phyloP scores from a whole-genome alignment of 176 grass and related monocot genomes.

The Pharus latifolius region DNA sequence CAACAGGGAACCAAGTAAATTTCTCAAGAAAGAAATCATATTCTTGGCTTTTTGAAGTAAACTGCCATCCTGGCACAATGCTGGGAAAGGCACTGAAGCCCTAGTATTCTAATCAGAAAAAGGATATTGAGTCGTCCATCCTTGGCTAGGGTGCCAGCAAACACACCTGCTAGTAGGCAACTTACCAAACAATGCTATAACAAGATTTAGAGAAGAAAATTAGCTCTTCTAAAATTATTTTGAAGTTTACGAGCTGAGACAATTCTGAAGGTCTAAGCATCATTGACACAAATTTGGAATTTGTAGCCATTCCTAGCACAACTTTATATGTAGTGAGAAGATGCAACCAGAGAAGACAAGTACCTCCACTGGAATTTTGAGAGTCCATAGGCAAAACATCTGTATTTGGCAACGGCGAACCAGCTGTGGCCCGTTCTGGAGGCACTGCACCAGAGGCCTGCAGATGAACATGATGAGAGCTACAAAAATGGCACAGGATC shows the following conservation, averaged over 20 bases:
- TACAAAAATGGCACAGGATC: neutral
- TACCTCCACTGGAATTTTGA: conserved; percentile 31
- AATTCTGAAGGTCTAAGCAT: neutral
- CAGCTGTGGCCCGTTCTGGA: conserved; percentile 18
- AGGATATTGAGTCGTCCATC: neutral
- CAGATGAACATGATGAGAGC: conserved; percentile 6
- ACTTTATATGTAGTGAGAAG: conserved; percentile 4
- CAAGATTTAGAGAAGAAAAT: neutral
- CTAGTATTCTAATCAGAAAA: neutral
- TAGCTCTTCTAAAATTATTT: neutral
- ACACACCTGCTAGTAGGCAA: neutral
- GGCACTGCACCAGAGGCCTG: conserved; percentile 30
- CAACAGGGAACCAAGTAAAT: conserved; percentile 3
- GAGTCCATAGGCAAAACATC: neutral
- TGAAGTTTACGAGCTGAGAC: neutral
- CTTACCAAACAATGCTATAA: neutral
- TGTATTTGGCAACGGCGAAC: neutral
- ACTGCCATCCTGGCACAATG: neutral
- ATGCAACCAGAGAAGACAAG: neutral
- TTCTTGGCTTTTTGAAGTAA: neutral
- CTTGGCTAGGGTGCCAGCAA: neutral
- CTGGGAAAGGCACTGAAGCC: neutral
- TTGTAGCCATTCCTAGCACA: neutral
- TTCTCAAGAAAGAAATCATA: too few species aligned
- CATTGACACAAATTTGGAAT: neutral